phyloP scores from a whole-genome alignment of 2,329 filamentous ascomycete genomes.

The Fusarium torreyae region DNA sequence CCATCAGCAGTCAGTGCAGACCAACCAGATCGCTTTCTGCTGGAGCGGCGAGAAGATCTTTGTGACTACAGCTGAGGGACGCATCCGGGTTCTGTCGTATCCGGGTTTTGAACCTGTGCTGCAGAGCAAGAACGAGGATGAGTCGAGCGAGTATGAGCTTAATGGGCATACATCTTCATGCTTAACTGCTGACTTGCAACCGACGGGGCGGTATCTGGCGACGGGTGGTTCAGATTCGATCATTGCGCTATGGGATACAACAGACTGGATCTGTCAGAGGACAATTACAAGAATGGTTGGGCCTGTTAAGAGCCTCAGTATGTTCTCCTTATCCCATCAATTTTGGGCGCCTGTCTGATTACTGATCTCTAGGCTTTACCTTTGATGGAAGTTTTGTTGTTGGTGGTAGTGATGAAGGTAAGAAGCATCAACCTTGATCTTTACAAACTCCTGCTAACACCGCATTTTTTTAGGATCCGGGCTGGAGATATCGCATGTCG shows the following conservation, averaged over 20 bases:
- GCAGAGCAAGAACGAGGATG: conserved; percentile 62
- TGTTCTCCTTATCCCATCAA: conserved; percentile 47
- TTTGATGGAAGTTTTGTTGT: conserved; percentile 84
- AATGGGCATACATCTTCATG: conserved; percentile 82
- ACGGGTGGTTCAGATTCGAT: conserved; percentile 83
- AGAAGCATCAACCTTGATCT: conserved; percentile 29
- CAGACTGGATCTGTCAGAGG: conserved; percentile 81
- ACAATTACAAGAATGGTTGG: conserved; percentile 79
- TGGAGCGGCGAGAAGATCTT: conserved; percentile 81
- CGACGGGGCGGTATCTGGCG: conserved; percentile 79
- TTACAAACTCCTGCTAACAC: conserved; percentile 9
- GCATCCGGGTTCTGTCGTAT: conserved; percentile 78
- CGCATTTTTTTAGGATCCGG: conserved; percentile 63
- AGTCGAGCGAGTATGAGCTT: conserved; percentile 70
- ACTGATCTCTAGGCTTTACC: conserved; percentile 72
- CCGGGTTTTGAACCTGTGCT: conserved; percentile 73
- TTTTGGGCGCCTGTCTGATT: conserved; percentile 24
- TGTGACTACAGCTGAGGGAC: conserved; percentile 79
- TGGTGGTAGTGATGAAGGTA: conserved; percentile 81
- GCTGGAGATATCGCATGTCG: conserved; percentile 79
- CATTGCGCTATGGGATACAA: conserved; percentile 83
- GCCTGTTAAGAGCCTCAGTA: conserved; percentile 78
- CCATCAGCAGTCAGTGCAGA: conserved; percentile 74
- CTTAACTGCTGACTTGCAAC: conserved; percentile 77
- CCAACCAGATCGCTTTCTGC: conserved; percentile 82